Evolutionary conservation across 2,329 filamentous ascomycete genomes (phyloP).

Genomic region (Cryoendolithus antarcticus): DNA sequence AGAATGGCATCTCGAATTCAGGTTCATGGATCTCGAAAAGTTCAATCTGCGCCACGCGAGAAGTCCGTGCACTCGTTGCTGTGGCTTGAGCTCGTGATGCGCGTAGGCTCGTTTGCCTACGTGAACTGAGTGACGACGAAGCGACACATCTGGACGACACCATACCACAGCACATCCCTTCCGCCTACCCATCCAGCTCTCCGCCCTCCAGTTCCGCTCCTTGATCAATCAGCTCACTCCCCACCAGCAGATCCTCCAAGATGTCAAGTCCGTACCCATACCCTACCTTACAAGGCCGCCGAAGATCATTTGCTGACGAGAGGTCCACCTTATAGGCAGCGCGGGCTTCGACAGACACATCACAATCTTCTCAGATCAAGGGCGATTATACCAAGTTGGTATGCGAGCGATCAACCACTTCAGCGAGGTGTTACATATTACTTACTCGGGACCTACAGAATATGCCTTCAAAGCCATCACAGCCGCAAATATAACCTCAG

Average conservation of each 20-base stretch:
- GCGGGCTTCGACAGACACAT: constrained; percentile 97
- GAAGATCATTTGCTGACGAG: constrained; percentile 1
- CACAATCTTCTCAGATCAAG: constrained; percentile 98
- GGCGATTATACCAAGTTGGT: constrained; percentile 99
- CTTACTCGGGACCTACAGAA: constrained; percentile 45
- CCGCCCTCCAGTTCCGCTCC: not conserved
- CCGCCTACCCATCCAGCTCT: not conserved
- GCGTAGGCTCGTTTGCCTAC: too few species aligned
- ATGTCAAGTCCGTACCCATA: constrained; percentile 5
- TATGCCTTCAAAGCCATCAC: constrained; percentile 99
- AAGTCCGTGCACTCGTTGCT: too few species aligned
- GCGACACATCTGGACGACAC: too few species aligned
- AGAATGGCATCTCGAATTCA: too few species aligned
- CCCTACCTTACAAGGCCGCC: not conserved
- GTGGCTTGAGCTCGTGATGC: too few species aligned
- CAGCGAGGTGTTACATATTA: constrained; percentile 1
- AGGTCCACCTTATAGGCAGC: constrained; percentile 43
- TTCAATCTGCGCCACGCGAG: too few species aligned
- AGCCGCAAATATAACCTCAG: constrained; percentile 95
- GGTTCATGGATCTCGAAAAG: too few species aligned
- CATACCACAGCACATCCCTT: too few species aligned
- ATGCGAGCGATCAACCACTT: constrained; percentile 31
- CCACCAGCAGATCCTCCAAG: constrained; percentile 1
- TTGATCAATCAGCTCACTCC: not conserved
- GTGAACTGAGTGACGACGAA: too few species aligned